A percentile compares a stretch with the other conserved stretches of the same genome.
These are phyloP conservation scores for Penicillium verrucosum DNA, from an alignment of 2,329 filamentous ascomycete species.

Conservation along the genomic window DNA sequence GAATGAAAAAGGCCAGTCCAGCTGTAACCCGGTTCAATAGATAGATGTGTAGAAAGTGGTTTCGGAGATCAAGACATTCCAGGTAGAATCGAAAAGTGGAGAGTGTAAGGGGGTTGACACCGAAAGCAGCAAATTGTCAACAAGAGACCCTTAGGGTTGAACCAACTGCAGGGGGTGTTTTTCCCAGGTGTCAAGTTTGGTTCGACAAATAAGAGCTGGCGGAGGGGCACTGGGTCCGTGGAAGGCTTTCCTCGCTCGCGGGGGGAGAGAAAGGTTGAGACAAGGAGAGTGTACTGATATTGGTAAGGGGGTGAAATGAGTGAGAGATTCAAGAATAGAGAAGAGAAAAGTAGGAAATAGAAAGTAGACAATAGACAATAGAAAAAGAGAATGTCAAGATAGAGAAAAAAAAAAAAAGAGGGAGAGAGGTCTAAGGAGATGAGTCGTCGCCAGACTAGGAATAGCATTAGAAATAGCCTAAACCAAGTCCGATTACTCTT, in stretches of 20 bases:
- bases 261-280: not conserved
- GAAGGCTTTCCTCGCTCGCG: not conserved
- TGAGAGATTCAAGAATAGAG: not conserved
- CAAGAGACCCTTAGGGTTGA: constrained; percentile 9
- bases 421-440: not conserved
- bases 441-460: not conserved
- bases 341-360: not conserved
- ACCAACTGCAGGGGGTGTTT: not conserved
- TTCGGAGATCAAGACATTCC: constrained; percentile 32
- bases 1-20: constrained; percentile 32
- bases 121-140: constrained; percentile 38
- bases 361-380: not conserved
- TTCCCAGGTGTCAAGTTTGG: not conserved
- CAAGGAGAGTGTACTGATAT: not conserved
- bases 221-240: not conserved
- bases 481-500: not conserved
- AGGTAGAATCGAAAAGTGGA: constrained; percentile 13
- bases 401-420: not conserved
- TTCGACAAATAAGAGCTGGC: not conserved
- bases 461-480: not conserved
- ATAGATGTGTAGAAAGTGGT: constrained; percentile 8
- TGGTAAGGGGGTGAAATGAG: not conserved
- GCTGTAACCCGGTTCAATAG: constrained; percentile 29
- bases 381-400: not conserved
- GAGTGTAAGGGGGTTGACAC: constrained; percentile 16